Evolutionary conservation across 495 filamentous ascomycete genomes (phyloP).

Genomic region (Annulohypoxylon bovei): DNA sequence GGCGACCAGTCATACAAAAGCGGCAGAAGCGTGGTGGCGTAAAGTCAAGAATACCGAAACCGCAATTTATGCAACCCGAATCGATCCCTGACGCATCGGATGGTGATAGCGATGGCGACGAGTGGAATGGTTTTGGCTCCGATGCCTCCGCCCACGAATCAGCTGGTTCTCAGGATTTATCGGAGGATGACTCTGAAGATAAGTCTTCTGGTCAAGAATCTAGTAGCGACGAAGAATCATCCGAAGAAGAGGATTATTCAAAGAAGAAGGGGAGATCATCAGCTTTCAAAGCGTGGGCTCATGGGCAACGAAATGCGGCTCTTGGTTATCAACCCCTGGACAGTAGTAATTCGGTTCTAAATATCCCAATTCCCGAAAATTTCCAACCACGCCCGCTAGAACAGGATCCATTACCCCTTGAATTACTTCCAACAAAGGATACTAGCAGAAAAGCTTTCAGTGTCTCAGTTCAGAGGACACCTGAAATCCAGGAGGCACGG

Average conservation of each 20-base stretch:
- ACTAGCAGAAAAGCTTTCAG: constrained; percentile 76
- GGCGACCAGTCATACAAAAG: constrained; percentile 83
- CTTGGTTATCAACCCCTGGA: constrained; percentile 58
- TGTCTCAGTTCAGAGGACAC: constrained; percentile 73
- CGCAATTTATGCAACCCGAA: constrained; percentile 51
- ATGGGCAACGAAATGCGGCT: constrained; percentile 82
- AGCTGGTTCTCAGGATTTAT: constrained; percentile 26
- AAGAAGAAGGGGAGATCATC: constrained; percentile 58
- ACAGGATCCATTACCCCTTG: constrained; percentile 79
- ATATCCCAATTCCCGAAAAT: constrained; percentile 58
- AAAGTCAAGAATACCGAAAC: constrained; percentile 55
- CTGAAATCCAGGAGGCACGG: constrained; percentile 79
- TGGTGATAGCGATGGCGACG: constrained; percentile 44
- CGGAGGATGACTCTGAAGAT: constrained; percentile 42
- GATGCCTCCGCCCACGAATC: constrained; percentile 34
- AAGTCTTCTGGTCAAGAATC: constrained; percentile 45
- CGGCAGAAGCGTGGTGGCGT: constrained; percentile 64
- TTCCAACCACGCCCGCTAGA: constrained; percentile 71
- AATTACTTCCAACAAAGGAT: constrained; percentile 72
- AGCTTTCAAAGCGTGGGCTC: constrained; percentile 96
- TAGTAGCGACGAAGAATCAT: constrained; percentile 48
- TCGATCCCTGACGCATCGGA: constrained; percentile 59
- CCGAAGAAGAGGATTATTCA: constrained; percentile 43
- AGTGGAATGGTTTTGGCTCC: constrained; percentile 54
- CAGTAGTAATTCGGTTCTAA: constrained; percentile 42